Base-by-base conservation (phyloP, 2,329 filamentous ascomycete genomes). In the Helotiales sp. region DNA sequence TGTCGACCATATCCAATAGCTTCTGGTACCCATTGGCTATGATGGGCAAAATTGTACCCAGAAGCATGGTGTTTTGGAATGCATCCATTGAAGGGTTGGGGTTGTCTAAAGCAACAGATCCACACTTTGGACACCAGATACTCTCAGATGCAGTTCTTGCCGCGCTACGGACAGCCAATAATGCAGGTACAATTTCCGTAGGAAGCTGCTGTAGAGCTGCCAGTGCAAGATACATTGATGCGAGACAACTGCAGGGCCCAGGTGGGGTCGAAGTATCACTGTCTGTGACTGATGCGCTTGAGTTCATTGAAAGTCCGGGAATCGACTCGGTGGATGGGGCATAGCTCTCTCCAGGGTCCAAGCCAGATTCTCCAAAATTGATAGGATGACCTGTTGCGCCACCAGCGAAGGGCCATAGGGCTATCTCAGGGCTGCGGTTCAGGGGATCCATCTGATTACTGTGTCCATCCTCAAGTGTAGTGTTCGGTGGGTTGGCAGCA, bases 51-150 rank as follows among this genome's bases (percentile, higher is more conserved):
- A 89, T 80, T 1, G 86, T 83, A 6, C 82, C 85, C 3, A 89
- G 78, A 61, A 87, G 80, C 86, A 89, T 88, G 59, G 84, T 80
- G 73, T 82, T 88, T 74, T 89, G 87, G 68, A 87, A 85, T 32
- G 80, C 72, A 61, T 85, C 82, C 60, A 87, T 81, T 24, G 82
- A 79, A 1, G 80, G 78, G 0, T 78, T 75, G 32, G 76, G 70
- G 6, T 82, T 79, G 7, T 78, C 73, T 17, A 80, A 54, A 34
- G 79, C 64, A 37, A 79, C 76, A 26, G 79, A 77, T 60, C 81
- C 82, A 77, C 87, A 89, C 17, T 76, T 70, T 1, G 79, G 74
- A 73, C 87, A 89, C 69, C 81, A 79, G 59, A 87, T 80, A 20
- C 83, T 81, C 43, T 84, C 78, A 74, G 87, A 82, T 1, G 75